Percentiles rank a stretch among this genome's conserved stretches.
These are phyloP conservation scores for Ilyonectria mors-panacis DNA, from an alignment of 2,329 filamentous ascomycete species.

Conservation along the genomic window DNA sequence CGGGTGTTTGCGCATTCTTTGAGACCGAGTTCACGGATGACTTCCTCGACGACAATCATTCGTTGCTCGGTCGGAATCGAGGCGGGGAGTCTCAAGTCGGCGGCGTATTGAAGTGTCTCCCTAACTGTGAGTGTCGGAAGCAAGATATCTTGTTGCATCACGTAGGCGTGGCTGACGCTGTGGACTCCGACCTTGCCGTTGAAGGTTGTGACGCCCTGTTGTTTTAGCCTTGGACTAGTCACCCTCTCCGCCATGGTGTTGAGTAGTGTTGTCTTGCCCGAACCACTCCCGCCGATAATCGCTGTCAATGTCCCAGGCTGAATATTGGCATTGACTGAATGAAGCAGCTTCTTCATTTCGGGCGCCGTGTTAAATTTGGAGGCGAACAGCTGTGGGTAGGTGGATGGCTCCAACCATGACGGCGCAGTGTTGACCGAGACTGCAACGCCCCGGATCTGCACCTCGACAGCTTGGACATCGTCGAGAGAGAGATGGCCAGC, in stretches of 20 bases:
- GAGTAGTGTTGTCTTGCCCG: constrained; percentile 80
- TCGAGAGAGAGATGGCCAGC: constrained; percentile 60
- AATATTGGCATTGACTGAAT: constrained; percentile 75
- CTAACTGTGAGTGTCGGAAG: constrained; percentile 81
- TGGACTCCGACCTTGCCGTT: constrained; percentile 70
- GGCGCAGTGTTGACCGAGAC: constrained; percentile 73
- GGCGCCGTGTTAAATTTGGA: constrained; percentile 55
- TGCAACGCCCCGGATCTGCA: constrained; percentile 67
- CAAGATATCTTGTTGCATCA: constrained; percentile 83
- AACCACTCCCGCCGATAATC: constrained; percentile 82
- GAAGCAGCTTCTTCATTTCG: constrained; percentile 68
- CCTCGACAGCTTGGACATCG: constrained; percentile 69
- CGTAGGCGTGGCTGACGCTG: constrained; percentile 75
- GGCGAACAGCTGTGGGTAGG: constrained; percentile 60
- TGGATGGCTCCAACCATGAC: constrained; percentile 64
- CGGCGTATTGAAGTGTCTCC: constrained; percentile 81
- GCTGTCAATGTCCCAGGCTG: constrained; percentile 78
- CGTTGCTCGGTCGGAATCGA: constrained; percentile 73
- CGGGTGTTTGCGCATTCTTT: constrained; percentile 84
- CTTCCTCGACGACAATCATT: constrained; percentile 77
- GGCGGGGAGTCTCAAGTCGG: constrained; percentile 78
- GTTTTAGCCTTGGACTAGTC: constrained; percentile 65
- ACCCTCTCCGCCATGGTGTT: constrained; percentile 81
- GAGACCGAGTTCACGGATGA: constrained; percentile 81
- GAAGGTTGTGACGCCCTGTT: constrained; percentile 72